Evolutionary conservation across 2,329 filamentous ascomycete genomes (phyloP), one percentile per base, ranked within the genome.

Genomic region (Clonostachys byssicola): DNA sequence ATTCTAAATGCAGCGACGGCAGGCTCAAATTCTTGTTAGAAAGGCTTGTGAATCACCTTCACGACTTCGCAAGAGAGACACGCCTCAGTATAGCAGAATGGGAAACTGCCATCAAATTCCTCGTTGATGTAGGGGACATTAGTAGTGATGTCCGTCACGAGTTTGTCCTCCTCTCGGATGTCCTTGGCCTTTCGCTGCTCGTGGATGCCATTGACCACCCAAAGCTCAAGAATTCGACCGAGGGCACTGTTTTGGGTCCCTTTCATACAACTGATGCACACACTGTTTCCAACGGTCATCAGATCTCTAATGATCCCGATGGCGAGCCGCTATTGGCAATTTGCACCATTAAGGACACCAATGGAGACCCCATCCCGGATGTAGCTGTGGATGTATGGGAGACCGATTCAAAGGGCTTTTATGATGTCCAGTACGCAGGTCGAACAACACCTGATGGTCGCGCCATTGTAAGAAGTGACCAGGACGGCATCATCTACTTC

Each of bases 381-480:
- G 86, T 82, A 30, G 86, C 81, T 56, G 78, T 91, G 47, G 86
- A 91, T 61, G 81, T 91, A 42, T 92, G 88, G 88, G 87, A 91
- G 64, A 88, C 87, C 1, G 88, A 91, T 58, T 81, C 78, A 8
- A 79, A 82, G 14, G 88, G 88, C 7, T 80, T 81, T 56, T 92
- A 92, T 57, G 88, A 92, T 58, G 86, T 90, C 41, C 87, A 91
- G 62, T 81, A 88, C 57, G 70, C 77, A 0, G 77, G 77, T 9
- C 68, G 81, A 3, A 65, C 75, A 8, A 75, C 51, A 1, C 59
- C 64, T 1, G 62, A 61, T 49, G 64, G 62, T 33, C 58, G 64
- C 5, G 57, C 54, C 20, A 48, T 62, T 4, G 47, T 65, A 42
- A 49, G 47, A 1, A 64, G 58, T n/a, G 60, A 62, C 23, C 51